Evolutionary conservation across 2,329 filamentous ascomycete genomes (phyloP), one percentile per base, ranked within the genome.

Genomic region (Simplicillium aogashimaense): DNA sequence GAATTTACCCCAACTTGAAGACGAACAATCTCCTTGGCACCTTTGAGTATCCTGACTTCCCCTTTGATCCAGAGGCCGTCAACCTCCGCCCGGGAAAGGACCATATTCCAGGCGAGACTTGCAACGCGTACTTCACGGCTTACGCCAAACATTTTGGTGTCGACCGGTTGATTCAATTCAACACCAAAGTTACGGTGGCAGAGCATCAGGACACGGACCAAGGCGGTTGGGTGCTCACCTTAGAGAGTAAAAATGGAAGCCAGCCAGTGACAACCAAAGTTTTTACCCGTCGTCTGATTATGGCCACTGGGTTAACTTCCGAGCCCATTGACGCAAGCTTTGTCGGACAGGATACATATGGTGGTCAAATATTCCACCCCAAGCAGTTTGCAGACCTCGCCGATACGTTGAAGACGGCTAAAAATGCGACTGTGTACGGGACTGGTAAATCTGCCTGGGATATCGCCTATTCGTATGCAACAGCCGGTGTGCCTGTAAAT

Each of bases 1-100:
- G 82, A 1, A 59, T 86, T 1, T 83, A 88, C 54, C 74, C 78
- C 0, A 78, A 76, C 1, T 67, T 90, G 37, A 83, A 78, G 50
- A 79, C 75, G 39, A 89, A 90, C 58, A 88, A 88, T 51, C 71
- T 86, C 54, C 56, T 81, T 10, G 83, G 83, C 3, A 82, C 76
- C 0, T 86, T 81, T 48, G 81, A 89, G 55, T 87, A 75, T 50
- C 76, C 77, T 0, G 84, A 86, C 50, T 86, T 84, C 44, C 81
- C 82, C 14, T 82, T 89, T 77, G 66, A 70, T 43, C 57, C 63
- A 7, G 68, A 69, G 15, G 66, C 60, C 0, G 80, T 73, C 48
- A 64, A 63, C 1, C 57, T 76, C 18, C 53, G 64, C 35, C 53
- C 59, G 0, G 63, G 63, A 3, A 50, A 72, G 46, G 41, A 43